Conservation (phyloP, 192 early-diverging fungal genomes). For the Lobosporangium transversale region DNA sequence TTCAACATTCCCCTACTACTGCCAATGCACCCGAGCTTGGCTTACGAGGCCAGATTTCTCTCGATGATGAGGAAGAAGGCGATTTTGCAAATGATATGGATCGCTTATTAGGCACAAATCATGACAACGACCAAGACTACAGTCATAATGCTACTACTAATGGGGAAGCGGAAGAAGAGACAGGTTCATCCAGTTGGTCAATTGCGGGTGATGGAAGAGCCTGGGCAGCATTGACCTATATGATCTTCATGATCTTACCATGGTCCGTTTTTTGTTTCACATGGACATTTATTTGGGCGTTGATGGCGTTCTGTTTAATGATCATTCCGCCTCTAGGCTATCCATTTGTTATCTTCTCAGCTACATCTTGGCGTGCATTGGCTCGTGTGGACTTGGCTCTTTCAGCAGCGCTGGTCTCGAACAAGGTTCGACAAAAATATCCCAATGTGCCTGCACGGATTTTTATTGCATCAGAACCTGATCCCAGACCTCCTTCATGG, state of each 20-base stretch:
- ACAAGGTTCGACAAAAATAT: conserved; percentile 1
- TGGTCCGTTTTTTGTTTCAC: conserved; percentile 41
- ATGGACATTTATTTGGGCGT: conserved; percentile 11
- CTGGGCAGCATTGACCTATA: conserved; percentile 17
- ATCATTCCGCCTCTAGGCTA: conserved; percentile 44
- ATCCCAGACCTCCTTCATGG: conserved; percentile 9
- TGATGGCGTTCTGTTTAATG: conserved; percentile 11
- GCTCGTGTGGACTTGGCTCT: conserved; percentile 31
- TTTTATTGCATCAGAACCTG: conserved; percentile 32
- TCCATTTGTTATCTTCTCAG: conserved; percentile 17
- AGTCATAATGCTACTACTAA: background rate
- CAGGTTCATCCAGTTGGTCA: conserved; percentile 19
- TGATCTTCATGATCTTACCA: conserved; percentile 24
- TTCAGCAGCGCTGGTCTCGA: conserved; percentile 14
- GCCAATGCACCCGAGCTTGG: conserved; percentile 5
- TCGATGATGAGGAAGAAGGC: conserved; percentile 11
- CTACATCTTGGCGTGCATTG: conserved; percentile 34
- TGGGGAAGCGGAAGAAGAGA: conserved; percentile 5
- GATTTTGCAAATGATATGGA: conserved; percentile 17
- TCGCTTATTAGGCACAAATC: conserved; percentile 7
- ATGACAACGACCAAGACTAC: background rate
- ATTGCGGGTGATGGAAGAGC: conserved; percentile 29
- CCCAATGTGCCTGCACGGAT: conserved; percentile 14
- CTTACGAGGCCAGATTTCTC: conserved; percentile 19
- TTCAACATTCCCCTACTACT: too few relatives aligned